Base-by-base conservation (phyloP, 2,329 filamentous ascomycete species). In the Fusarium heterosporum region DNA sequence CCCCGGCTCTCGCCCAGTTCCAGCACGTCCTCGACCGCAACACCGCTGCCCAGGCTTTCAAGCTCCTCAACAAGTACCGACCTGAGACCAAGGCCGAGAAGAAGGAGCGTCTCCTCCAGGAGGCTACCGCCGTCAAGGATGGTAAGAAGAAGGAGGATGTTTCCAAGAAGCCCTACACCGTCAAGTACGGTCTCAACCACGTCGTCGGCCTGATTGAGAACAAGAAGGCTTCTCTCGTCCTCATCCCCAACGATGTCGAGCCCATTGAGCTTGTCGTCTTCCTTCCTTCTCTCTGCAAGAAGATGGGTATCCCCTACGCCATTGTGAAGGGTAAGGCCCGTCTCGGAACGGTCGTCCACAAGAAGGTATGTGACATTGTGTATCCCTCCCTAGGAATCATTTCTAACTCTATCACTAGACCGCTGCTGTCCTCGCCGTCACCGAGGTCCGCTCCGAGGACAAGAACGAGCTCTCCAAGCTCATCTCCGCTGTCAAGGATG, bases 71-170 rank as follows among this genome's bases (percentile, higher is more conserved):
- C 92, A 99, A 99, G 89, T 99, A 99, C 91, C 93, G 95, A 78
- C 96, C 96, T 74, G 96, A 99, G 89, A 96, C 93, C 83, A 98
- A 97, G 90, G 86, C 87, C 77, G 95, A 98, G 91, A 99, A 99
- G 93, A 99, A 98, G 90, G 96, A 99, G 88, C 93, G 96, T 85
- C 88, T 99, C 73, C 89, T 92, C 82, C 93, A 97, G 89, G 96
- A 99, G 89, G 96, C 96, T 72, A 97, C 94, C 77, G 96, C 96
- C 78, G 89, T 99, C 82, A 90, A 93, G 82, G 94, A 98, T 84
- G 96, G 96, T 83, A 97, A 98, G 92, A 99, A 98, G 92, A 98
- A 98, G 92, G 96, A 99, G 89, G 94, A 97, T 78, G 95, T 97
- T 81, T 93, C 89, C 91, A 98, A 98, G 93, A 99, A 99, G 92